phyloP scores from a whole-genome alignment of 768 basidiomycete species.

The Gautieria morchelliformis region DNA sequence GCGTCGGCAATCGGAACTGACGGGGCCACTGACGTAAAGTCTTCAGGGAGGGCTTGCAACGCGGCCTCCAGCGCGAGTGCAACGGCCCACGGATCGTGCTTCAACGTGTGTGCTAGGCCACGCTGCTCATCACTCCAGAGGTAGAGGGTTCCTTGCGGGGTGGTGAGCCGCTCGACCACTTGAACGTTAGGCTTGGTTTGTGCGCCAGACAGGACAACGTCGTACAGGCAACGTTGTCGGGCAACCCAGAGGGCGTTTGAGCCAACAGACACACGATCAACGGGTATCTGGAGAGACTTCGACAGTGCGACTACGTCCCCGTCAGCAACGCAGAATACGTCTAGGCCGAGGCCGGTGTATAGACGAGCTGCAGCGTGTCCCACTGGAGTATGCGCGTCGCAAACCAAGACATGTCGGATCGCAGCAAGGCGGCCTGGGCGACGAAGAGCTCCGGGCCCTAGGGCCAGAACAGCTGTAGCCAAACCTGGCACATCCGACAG shows the following conservation, averaged over 20 bases:
- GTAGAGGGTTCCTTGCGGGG: conserved; percentile 1
- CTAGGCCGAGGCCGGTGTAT: background rate
- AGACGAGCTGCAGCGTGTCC: conserved; percentile 1
- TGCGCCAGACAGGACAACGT: conserved; percentile 6
- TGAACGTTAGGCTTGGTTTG: background rate
- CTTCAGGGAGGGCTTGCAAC: background rate
- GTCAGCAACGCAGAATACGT: conserved; percentile 1
- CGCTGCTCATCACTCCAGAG: conserved; percentile 9
- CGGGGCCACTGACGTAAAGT: background rate
- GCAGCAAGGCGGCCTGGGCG: conserved; percentile 9
- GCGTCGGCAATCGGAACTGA: conserved; percentile 10
- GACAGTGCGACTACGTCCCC: background rate
- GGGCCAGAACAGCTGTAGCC: conserved; percentile 12
- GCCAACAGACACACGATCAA: background rate
- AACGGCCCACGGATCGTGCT: conserved; percentile 12
- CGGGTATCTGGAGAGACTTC: background rate
- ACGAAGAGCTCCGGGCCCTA: conserved; percentile 13
- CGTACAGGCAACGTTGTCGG: conserved; percentile 1
- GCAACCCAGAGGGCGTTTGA: conserved; percentile 5
- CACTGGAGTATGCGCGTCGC: background rate
- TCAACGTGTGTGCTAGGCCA: conserved; percentile 7
- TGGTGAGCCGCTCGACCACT: background rate
- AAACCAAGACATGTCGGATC: conserved; percentile 8
- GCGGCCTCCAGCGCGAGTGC: conserved; percentile 11
- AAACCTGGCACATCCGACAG: conserved; percentile 12